These are phyloP conservation scores for Taphrina pruni DNA, from an alignment of 1,139 yeast species.

Conservation along the genomic window DNA sequence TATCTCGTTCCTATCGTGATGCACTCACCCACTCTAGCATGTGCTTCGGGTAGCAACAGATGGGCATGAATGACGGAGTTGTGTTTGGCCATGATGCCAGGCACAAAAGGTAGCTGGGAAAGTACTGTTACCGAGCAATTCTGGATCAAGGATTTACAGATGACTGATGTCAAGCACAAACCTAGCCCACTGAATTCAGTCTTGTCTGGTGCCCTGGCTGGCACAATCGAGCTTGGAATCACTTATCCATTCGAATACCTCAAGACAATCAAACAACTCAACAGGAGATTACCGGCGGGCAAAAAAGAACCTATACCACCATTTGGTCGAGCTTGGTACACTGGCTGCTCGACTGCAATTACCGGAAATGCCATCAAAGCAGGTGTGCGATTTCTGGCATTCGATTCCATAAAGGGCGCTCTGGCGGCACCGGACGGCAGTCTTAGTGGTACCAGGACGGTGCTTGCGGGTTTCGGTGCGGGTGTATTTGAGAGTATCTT, in stretches of 20 bases:
- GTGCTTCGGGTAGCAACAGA: not conserved
- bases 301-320: conserved; percentile 40
- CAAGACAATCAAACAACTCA: conserved; percentile 84
- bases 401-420: conserved; percentile 79
- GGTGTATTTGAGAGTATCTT: conserved; percentile 88
- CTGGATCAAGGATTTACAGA: not conserved
- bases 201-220: conserved; percentile 84
- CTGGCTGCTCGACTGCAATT: conserved; percentile 97
- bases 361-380: conserved; percentile 97
- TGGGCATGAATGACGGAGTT: not conserved
- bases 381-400: conserved; percentile 88
- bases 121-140: no score
- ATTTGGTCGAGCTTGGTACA: conserved; percentile 76
- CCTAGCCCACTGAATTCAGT: conserved; percentile 48
- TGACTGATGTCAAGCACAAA: conserved; percentile 35
- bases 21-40: not conserved
- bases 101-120: no score
- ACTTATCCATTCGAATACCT: conserved; percentile 98
- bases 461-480: conserved; percentile 90
- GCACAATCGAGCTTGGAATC: conserved; percentile 79
- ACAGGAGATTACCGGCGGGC: conserved; percentile 53
- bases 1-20: conserved; percentile 1
- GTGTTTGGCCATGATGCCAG: not conserved
- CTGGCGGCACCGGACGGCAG: conserved; percentile 85
- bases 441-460: conserved; percentile 87